Base-by-base conservation (phyloP, 2,329 filamentous ascomycete species). In the Xylaria sp. region DNA sequence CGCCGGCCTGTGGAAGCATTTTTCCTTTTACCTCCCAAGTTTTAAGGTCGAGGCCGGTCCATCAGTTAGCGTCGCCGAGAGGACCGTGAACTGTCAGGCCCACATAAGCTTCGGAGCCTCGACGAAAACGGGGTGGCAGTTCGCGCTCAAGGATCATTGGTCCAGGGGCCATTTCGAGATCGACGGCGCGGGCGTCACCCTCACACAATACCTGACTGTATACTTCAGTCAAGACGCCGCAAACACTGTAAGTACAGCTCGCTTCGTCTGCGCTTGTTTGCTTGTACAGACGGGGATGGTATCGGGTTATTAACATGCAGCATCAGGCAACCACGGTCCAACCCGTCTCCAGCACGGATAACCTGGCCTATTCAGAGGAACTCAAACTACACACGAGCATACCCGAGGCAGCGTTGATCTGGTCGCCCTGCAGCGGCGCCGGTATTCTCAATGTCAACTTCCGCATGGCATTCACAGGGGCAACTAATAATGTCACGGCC, bases 361-460 rank as follows among this genome's bases (percentile, higher is more conserved):
- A 68, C 20, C 63, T 51, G 15, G 66, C 56, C 4, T 10, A 71
- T 20, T 23, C 70, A 3, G 46, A 65, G 33, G 61, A 71, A 18
- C 58, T 75, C 1, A 62, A 28, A 6, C 54, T 72, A 13, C 72
- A 73, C 58, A 63, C 71, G 18, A 64, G 12, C 25, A 69, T 75
- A 28, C 70, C 72, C 8, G 61, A 58, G 3, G 66, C 57, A 8
- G 57, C 66, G 12, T 43, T 71, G 15, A 49, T 75, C 36, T 74
- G 73, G 73, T 75, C 73, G 1, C 70, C 65, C 3, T 75, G 73
- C 33, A 59, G 46, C 1, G 61, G 66, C 20, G 57, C 64, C 33
- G 67, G 71, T 4, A 64, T 75, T 13, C 15, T 75, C 15, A 74
- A 75, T 36, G 73, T 75, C 31, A 75, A 75, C 51, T 75, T 75